phyloP scores from a whole-genome alignment of 2,329 filamentous ascomycete species.

The Ramichloridium luteum region DNA sequence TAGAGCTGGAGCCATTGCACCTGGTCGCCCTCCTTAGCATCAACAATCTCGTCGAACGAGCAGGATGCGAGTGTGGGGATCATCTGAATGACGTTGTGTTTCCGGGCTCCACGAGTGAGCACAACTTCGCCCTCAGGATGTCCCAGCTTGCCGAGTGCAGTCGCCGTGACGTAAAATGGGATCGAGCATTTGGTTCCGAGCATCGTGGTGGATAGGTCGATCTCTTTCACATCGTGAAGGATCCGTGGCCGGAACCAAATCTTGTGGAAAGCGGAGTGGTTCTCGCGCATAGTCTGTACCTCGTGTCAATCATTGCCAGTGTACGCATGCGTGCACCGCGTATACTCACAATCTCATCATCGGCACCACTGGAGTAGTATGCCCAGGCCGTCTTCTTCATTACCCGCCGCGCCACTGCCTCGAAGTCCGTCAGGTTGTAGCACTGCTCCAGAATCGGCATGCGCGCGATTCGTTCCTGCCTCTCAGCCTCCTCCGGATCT shows the following conservation, averaged over 20 bases:
- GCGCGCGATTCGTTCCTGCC: conserved; percentile 52
- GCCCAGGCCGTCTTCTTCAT: conserved; percentile 98
- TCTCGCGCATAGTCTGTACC: conserved; percentile 75
- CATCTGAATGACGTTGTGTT: conserved; percentile 93
- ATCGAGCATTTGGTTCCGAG: conserved; percentile 72
- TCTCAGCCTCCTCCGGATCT: conserved; percentile 59
- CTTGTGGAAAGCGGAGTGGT: conserved; percentile 90
- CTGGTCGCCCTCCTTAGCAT: conserved; percentile 66
- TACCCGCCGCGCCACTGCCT: conserved; percentile 73
- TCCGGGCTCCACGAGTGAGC: conserved; percentile 69
- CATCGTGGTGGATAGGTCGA: conserved; percentile 87
- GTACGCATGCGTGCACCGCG: neutral
- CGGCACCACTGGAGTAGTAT: conserved; percentile 89
- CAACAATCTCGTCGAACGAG: conserved; percentile 93
- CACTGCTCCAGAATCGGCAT: conserved; percentile 79
- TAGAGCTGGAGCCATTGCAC: conserved; percentile 87
- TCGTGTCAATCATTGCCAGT: conserved; percentile 8
- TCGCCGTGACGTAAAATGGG: conserved; percentile 94
- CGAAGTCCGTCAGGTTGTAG: conserved; percentile 92
- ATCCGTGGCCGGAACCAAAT: conserved; percentile 92
- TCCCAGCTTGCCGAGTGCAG: conserved; percentile 87
- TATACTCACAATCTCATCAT: conserved; percentile 64
- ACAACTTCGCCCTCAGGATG: conserved; percentile 89
- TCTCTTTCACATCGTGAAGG: conserved; percentile 75
- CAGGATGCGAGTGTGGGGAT: conserved; percentile 94